Base-by-base conservation (phyloP, 208 protist genomes). In the Leishmania mexicana region DNA sequence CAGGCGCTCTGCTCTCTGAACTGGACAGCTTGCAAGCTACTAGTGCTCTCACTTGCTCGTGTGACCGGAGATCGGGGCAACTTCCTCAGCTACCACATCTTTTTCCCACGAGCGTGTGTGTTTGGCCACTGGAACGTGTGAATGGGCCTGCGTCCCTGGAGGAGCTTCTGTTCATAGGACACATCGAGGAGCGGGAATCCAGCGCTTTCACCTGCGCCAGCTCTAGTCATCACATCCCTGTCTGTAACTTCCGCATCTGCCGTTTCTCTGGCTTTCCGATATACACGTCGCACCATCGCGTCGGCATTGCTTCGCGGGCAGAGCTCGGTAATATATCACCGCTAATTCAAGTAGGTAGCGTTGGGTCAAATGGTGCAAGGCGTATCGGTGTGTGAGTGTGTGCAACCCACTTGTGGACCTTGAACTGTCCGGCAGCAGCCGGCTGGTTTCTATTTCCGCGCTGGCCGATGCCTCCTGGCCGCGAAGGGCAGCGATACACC, bases 251-350 rank as follows among this genome's bases (percentile, higher is more conserved):
- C 24, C 17, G 7, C 10, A 35, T 65, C 8, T 38, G n/a, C 21
- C n/a, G 0, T 4, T 24, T 83, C 7, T n/a, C 19, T 40, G 62
- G 60, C 15, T 73, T 75, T 28, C 31, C 49, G 0, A 35, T 19
- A 15, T 83, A 17, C 51, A 3, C 1, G 8, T 2, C 13, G 0
- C 28, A 64, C 49, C 53, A n/a, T 3, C 31, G 24, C 35, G 8
- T 76, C n/a, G 65, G 60, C 45, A 62, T 83, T 40, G 60, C 79
- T 11, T 31, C 49, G 7, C 71, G 71, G 60, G 38, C 62, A 11
- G 47, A 54, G 6, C 72, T 83, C 4, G 31, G 21, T 24, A 35
- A 82, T 47, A 38, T 70, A 3, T 77, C 79, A 11, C 42, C 71
- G 0, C 73, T 83, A 5, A 54, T 42, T 10, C 2, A 72, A n/a